These are phyloP conservation scores for Tetracentron sinense DNA, from an alignment of 164 flowering plant species.

Conservation along the genomic window DNA sequence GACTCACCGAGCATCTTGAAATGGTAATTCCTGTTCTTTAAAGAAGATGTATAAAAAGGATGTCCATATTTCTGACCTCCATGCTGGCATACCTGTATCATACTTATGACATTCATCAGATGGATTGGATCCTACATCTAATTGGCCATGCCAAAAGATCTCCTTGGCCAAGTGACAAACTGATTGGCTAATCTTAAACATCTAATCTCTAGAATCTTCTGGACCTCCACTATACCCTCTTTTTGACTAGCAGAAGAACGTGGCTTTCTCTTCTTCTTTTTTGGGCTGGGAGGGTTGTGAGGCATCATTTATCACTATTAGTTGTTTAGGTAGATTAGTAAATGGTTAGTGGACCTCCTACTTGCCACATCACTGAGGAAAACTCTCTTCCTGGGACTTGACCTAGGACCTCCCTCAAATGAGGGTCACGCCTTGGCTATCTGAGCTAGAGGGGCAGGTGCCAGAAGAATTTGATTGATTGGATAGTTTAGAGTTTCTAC, in stretches of 20 bases:
- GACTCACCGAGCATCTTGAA: slow-evolving; percentile 30
- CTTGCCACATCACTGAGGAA: too few species aligned
- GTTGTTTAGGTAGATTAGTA: too few species aligned
- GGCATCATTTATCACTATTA: too few species aligned
- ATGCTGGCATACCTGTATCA: not conserved
- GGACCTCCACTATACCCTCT: not conserved
- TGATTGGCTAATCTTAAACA: not conserved
- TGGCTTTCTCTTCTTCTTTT: not conserved
- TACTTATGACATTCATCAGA: not conserved
- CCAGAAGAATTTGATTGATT: not conserved
- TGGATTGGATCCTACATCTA: not conserved
- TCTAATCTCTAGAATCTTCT: not conserved
- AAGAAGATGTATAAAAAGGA: not conserved
- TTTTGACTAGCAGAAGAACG: not conserved
- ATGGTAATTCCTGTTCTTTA: slow-evolving; percentile 31
- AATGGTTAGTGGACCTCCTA: too few species aligned
- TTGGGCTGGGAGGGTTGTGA: not conserved
- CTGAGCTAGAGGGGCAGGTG: too few species aligned
- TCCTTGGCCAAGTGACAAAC: not conserved
- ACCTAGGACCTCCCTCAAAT: too few species aligned
- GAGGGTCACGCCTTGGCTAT: too few species aligned
- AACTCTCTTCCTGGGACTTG: too few species aligned
- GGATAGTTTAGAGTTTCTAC: not conserved
- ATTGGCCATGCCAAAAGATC: not conserved
- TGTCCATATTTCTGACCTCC: not conserved